These are phyloP conservation scores for Olyra latifolia DNA, from an alignment of 176 grass and related monocot species.

Conservation along the genomic window DNA sequence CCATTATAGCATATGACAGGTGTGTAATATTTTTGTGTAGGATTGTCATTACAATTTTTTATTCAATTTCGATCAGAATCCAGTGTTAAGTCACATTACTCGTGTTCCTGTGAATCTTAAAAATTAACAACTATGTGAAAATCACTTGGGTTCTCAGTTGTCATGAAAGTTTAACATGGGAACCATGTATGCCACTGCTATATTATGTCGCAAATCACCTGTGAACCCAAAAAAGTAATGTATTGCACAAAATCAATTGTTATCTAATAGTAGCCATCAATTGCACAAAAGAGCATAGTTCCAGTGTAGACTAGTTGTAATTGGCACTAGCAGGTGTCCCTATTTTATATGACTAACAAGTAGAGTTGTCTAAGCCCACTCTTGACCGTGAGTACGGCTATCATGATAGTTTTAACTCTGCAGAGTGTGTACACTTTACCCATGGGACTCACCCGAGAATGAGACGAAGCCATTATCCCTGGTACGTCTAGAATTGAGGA, in stretches of 20 bases:
- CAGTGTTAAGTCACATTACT: background rate
- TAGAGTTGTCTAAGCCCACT: too few relatives aligned
- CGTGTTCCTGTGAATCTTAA: conserved; percentile 5
- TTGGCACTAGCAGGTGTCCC: background rate
- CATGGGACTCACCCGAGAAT: too few relatives aligned
- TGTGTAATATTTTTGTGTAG: background rate
- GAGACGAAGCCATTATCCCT: too few relatives aligned
- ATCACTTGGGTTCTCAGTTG: background rate
- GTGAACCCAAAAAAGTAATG: background rate
- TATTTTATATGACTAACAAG: too few relatives aligned
- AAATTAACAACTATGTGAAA: conserved; percentile 1
- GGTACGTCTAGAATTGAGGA: too few relatives aligned
- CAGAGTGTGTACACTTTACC: too few relatives aligned
- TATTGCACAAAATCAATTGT: background rate
- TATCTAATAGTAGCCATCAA: too few relatives aligned
- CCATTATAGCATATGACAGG: background rate
- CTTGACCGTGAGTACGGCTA: too few relatives aligned
- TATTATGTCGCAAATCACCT: background rate
- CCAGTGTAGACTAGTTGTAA: background rate
- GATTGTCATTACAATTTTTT: background rate
- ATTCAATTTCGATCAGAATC: background rate
- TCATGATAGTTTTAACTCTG: too few relatives aligned
- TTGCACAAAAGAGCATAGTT: background rate
- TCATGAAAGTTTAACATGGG: background rate
- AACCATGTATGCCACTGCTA: background rate